phyloP scores from a whole-genome alignment of 805 yeast genomes.

The Huiozyma naganishii region DNA sequence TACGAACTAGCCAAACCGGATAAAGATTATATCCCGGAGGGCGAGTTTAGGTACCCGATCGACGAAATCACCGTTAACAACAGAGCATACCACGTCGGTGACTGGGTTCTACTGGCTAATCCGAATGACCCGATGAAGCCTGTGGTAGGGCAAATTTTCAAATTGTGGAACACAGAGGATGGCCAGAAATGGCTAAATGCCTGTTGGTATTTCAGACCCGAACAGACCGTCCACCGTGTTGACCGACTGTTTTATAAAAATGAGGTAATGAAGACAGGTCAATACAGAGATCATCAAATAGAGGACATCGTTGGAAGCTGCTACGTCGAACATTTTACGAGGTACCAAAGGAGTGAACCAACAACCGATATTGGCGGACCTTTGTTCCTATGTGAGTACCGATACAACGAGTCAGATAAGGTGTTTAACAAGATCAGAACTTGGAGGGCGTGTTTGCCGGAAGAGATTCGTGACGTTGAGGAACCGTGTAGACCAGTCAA shows the following conservation, averaged over 20 bases:
- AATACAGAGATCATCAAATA: conserved; percentile 85
- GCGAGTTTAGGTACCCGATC: conserved; percentile 65
- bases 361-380: conserved; percentile 71
- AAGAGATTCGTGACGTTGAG: conserved; percentile 77
- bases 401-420: conserved; percentile 86
- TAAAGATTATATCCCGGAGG: conserved; percentile 51
- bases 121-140: conserved; percentile 86
- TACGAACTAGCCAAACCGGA: conserved; percentile 77
- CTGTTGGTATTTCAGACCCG: conserved; percentile 97
- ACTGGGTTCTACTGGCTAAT: conserved; percentile 84
- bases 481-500: conserved; percentile 69
- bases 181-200: conserved; percentile 83
- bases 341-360: conserved; percentile 92
- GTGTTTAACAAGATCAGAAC: conserved; percentile 91
- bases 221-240: conserved; percentile 89
- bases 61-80: conserved; percentile 67
- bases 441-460: conserved; percentile 98
- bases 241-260: conserved; percentile 85
- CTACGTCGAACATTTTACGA: conserved; percentile 87
- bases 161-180: conserved; percentile 77
- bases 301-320: conserved; percentile 89
- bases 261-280: conserved; percentile 94
- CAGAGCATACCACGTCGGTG: conserved; percentile 73
- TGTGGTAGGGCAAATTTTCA: conserved; percentile 84
- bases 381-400: conserved; percentile 85